Base-by-base conservation (phyloP, 352 stramenopile species). In the Plasmopara halstedii region DNA sequence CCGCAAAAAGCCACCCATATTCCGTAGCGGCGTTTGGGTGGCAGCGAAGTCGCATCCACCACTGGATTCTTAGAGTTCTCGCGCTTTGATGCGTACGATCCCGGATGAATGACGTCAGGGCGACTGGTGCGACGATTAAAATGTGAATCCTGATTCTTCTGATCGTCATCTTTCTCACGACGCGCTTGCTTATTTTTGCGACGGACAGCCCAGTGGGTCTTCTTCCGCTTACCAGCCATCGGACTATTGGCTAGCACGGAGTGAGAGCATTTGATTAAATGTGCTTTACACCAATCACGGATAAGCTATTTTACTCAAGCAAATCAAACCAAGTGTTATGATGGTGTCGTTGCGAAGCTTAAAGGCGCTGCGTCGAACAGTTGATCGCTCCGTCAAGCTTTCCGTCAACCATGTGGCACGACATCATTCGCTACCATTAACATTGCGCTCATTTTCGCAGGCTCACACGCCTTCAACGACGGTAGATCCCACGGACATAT, bases 1-100 rank as follows among this genome's bases (percentile, higher is more conserved):
- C 85, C 85, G 42, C 85, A 94, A 58, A 94, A 95, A 19, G 78
- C 79, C 50, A 95, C 58, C 76, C 85, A 86, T 32, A 95, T 56
- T 20, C 72, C 85, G 44, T 93, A 95, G 36, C 57, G 57, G 21
- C 57, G 57, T 45, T 66, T 66, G 19, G 57, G 36, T 8, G 52
- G 52, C 20, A 53, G 32, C 9, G 42, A 39, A 5, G 19, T 17
- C 9, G 44, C 13, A 22, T 31, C 19, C 14, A 11, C 33, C 6
- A 20, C 21, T 4, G 46, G 20, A 23, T 38, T 21, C 14, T 49
- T 23, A 1, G 26, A 36, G 39, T 63, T 71, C 17, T 43, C 43
- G 26, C 69, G 72, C 29, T 56, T 53, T n/a, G 71, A 72, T 9
- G 82, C 82, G 51, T 91, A 91, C 8, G 82, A 93, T 8, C 82